Percentiles rank a stretch among this genome's conserved stretches.
These are phyloP conservation scores for Mycena indigotica DNA, from an alignment of 768 basidiomycete genomes.

Conservation along the genomic window DNA sequence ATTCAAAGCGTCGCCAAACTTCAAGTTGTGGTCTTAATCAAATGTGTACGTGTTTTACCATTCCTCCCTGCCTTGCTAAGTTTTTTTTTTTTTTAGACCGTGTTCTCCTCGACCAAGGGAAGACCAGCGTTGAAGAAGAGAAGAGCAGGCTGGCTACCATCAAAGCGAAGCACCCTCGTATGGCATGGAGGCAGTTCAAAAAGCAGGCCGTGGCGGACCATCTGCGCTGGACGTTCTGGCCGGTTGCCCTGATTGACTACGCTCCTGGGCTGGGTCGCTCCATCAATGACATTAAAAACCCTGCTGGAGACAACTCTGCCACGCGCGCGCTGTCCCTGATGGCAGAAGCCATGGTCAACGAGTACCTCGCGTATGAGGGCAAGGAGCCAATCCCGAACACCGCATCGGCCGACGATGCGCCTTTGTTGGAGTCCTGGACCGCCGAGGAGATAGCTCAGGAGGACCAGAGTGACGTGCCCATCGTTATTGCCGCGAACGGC, in stretches of 20 bases:
- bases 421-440: neutral
- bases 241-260: neutral
- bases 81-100: neutral
- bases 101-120: neutral
- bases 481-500: constrained; percentile 13
- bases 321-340: neutral
- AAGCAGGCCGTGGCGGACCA: neutral
- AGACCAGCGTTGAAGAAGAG: neutral
- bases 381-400: neutral
- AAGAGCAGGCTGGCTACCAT: too few relatives aligned
- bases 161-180: neutral
- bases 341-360: neutral
- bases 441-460: neutral
- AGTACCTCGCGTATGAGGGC: neutral
- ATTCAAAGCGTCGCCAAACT: neutral
- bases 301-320: neutral
- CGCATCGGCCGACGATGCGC: neutral
- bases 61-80: neutral
- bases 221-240: neutral
- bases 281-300: neutral
- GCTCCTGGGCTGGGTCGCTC: neutral
- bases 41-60: neutral
- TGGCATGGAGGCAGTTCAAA: neutral
- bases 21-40: neutral
- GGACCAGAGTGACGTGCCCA: neutral